Evolutionary conservation across 2,329 filamentous ascomycete genomes (phyloP), one percentile per base, ranked within the genome.

Genomic region (Blastomyces silverae): DNA sequence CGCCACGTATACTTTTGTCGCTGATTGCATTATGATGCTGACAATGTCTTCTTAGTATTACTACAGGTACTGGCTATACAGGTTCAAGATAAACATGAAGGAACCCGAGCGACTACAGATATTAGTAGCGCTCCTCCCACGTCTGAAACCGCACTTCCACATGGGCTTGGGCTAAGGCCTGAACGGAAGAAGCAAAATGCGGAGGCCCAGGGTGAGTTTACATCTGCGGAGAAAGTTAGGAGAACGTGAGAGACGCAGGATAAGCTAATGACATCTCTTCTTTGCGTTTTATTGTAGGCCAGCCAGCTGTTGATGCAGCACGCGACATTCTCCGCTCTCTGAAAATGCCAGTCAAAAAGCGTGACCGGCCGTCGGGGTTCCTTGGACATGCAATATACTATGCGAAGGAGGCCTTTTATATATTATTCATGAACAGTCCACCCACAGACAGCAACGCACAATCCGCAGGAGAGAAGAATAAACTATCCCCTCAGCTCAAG

Each of bases 401-500:
- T 72, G 81, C 82, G 50, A 84, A 85, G 70, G 80, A 87, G 73
- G 76, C 84, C 28, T 86, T 89, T 72, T 82, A 84, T 58, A 77
- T 87, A 39, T 76, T 89, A 22, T 89, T 88, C 73, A 84, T 88
- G 79, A 87, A 87, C 70, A 81, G 82, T 1, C 85, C 86, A 0
- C 75, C 79, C 20, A 75, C 80, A 50, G 77, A 80, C 42, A 77
- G 81, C 10, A 67, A 73, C 52, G 74, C 77, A 3, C 75, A 78
- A n/a, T 71, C 74, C 28, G 64, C 74, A 15, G 71, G 76, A 42
- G 69, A 78, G 11, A 77, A 73, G 15, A 52, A 37, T 10, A 76
- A 74, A 65, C 63, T 74, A 13, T 70, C 71, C 61, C 72, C 70
- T 42, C 79, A 81, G 10, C 76, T 89, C n/a, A 75, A 77, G 28